phyloP scores from a whole-genome alignment of 2,329 filamentous ascomycete species.

The Drechslerella dactyloides region DNA sequence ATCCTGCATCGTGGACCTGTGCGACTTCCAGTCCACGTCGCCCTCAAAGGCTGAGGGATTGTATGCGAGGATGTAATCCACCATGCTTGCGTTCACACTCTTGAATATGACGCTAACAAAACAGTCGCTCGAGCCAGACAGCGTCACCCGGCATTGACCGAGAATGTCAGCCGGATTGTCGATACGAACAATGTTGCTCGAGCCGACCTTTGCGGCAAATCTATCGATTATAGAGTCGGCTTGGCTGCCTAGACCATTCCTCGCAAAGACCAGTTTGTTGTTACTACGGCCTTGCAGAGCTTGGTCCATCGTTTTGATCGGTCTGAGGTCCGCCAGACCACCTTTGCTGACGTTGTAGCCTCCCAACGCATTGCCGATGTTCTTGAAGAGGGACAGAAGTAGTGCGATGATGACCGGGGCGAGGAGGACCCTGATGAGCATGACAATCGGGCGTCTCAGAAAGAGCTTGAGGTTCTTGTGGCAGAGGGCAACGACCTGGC shows the following conservation, averaged over 20 bases:
- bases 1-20: conserved; percentile 75
- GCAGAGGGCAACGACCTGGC: conserved; percentile 40
- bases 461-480: conserved; percentile 50
- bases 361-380: conserved; percentile 21
- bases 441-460: conserved; percentile 32
- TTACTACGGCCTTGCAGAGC: conserved; percentile 61
- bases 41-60: conserved; percentile 72
- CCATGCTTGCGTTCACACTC: conserved; percentile 66
- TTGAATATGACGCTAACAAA: conserved; percentile 75
- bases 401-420: conserved; percentile 31
- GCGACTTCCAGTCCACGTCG: conserved; percentile 58
- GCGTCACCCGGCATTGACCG: conserved; percentile 68
- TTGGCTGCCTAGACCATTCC: conserved; percentile 67
- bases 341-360: conserved; percentile 13
- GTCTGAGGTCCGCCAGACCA: conserved; percentile 53
- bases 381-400: conserved; percentile 26
- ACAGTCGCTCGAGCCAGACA: conserved; percentile 73
- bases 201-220: conserved; percentile 18
- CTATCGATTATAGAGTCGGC: conserved; percentile 52
- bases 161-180: conserved; percentile 62
- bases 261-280: conserved; percentile 74
- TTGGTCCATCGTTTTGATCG: conserved; percentile 69
- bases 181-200: conserved; percentile 24
- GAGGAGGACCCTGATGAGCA: conserved; percentile 41
- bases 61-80: conserved; percentile 85